Conservation (phyloP, 1,284 basidiomycete species). For the Erythrobasidium hasegawianum region DNA sequence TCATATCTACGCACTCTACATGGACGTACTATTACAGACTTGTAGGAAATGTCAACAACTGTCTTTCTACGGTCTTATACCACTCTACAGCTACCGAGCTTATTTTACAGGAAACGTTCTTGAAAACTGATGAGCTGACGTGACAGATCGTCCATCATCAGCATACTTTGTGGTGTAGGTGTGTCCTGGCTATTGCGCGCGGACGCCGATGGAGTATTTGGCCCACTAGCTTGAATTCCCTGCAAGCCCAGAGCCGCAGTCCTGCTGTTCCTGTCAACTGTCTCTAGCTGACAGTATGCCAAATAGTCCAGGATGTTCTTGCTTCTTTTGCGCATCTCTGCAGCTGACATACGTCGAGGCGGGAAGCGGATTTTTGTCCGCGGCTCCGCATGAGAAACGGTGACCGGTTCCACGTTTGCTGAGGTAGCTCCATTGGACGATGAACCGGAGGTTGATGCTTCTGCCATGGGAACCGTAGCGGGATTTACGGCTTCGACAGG, state of each 20-base stretch:
- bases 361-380: constrained; percentile 93
- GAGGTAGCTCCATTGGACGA: constrained; percentile 1
- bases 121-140: constrained; percentile 80
- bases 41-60: too few relatives aligned
- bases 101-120: constrained; percentile 59
- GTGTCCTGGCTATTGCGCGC: constrained; percentile 7
- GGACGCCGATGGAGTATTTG: constrained; percentile 51
- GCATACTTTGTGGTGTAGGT: constrained; percentile 56
- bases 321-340: constrained; percentile 95
- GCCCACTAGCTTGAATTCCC: constrained; percentile 61
- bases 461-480: background rate
- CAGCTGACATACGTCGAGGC: constrained; percentile 84
- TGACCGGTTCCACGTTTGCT: constrained; percentile 41
- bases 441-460: background rate
- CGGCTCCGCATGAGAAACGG: constrained; percentile 62
- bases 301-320: constrained; percentile 86
- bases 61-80: too few relatives aligned
- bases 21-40: too few relatives aligned
- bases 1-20: too few relatives aligned
- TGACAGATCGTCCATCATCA: constrained; percentile 81
- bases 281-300: constrained; percentile 50
- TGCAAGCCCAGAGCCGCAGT: constrained; percentile 60
- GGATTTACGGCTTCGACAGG: constrained; percentile 4
- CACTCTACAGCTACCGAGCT: too few relatives aligned
- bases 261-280: constrained; percentile 48